Base-by-base conservation (phyloP, 2,329 filamentous ascomycete species). In the Cercospora zeae-maydis region DNA sequence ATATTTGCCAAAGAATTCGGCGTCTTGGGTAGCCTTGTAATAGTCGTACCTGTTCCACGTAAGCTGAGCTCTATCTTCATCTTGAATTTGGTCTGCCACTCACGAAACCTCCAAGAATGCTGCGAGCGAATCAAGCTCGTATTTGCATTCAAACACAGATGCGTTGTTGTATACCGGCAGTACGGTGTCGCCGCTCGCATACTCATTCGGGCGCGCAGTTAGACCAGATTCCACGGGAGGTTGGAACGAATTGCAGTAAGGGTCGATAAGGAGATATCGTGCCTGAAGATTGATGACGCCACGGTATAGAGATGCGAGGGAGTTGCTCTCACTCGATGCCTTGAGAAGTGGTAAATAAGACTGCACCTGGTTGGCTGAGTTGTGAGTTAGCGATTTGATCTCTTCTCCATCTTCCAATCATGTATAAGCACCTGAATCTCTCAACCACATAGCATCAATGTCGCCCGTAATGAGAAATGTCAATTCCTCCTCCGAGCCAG, bases 231-330 rank as follows among this genome's bases (percentile, higher is more conserved):
- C 81, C 1, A 76, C 72, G 0, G 81, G 81, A 21, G 82, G 79
- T 65, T 83, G 81, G 68, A 83, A 83, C 4, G 80, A 78, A 70
- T 83, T 82, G 74, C 81, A 83, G 69, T 81, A 83, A 5, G 81
- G 81, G 14, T 83, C 84, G 33, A 83, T 82, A 59, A 85, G 79
- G 57, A 91, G 81, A 74, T 90, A 91, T 49, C 88, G 81, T 21
- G 87, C 81, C 72, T 91, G 88, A 5, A 89, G 79, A 72, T 91
- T 91, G 73, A 92, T 88, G 2, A 88, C 83, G 0, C 88, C 88
- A 13, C 88, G 83, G 76, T 87, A 90, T 0, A 91, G 78, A 21
- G 84, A 85, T 34, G 88, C 87, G 19, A 91, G 79, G 0, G 86
- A 88, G 70, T 86, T 79, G 4, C 78, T 75, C 3, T 81, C 80